Evolutionary conservation across 805 yeast genomes (phyloP).

Genomic region (Kuraishia hungarica): DNA sequence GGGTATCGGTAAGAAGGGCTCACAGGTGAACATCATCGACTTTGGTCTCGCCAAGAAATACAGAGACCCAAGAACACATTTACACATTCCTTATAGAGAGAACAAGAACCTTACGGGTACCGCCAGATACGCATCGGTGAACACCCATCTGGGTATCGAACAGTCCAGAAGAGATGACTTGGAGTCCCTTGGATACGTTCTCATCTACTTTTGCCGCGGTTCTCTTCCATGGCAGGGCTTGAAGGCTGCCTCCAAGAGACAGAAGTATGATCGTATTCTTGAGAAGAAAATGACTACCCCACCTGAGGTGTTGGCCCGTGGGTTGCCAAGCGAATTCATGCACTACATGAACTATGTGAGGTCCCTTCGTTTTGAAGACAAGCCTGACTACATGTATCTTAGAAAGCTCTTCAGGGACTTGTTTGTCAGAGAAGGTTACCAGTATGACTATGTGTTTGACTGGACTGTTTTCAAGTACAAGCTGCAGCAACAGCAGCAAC

Average conservation of each 20-base stretch:
- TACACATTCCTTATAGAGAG: slow-evolving; percentile 94
- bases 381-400: slow-evolving; percentile 87
- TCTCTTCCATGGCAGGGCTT: slow-evolving; percentile 98
- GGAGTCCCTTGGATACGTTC: slow-evolving; percentile 89
- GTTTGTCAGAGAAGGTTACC: slow-evolving; percentile 79
- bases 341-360: slow-evolving; percentile 84
- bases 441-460: slow-evolving; percentile 91
- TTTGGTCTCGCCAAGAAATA: slow-evolving; percentile 91
- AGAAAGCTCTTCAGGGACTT: slow-evolving; percentile 86
- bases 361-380: slow-evolving; percentile 88
- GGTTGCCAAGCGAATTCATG: slow-evolving; percentile 85
- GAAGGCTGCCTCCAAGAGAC: slow-evolving; percentile 94
- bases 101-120: slow-evolving; percentile 96
- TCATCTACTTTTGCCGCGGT: slow-evolving; percentile 91
- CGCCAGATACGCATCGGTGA: slow-evolving; percentile 91
- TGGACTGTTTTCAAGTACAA: slow-evolving; percentile 88
- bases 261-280: slow-evolving; percentile 92
- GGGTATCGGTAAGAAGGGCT: slow-evolving; percentile 93
- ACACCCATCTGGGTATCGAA: slow-evolving; percentile 94
- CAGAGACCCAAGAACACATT: slow-evolving; percentile 88
- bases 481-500: slow-evolving; percentile 43
- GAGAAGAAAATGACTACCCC: slow-evolving; percentile 91
- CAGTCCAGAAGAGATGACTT: slow-evolving; percentile 95
- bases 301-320: slow-evolving; percentile 78
- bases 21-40: slow-evolving; percentile 90